Base-by-base conservation (phyloP, 2,329 filamentous ascomycete species). In the Cladosporium austrohemisphaericum region DNA sequence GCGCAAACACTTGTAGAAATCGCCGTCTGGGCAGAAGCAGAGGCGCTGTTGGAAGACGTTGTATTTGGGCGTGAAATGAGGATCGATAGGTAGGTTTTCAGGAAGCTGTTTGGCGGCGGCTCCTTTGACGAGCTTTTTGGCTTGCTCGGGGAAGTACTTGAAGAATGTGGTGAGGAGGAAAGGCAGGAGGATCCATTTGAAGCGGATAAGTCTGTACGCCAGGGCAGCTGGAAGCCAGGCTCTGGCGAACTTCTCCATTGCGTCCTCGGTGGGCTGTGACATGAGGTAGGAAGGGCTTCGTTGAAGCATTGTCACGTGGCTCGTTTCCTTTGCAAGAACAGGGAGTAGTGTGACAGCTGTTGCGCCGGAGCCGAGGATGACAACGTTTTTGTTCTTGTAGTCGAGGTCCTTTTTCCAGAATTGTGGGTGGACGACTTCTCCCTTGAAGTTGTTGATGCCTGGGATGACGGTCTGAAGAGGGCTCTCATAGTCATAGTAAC, bases 291-390 rank as follows among this genome's bases (percentile, higher is more conserved):
- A 78, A 0, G 89, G 89, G 37, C 83, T 88, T 50, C 89, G 81
- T 68, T 94, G 88, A 2, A 94, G 76, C 80, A 92, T 88, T 1
- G 86, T 92, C 22, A 90, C 81, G 11, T 79, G 76, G 4, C 68
- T 69, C 4, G 85, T 86, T 31, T 76, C 79, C 35, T 85, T 70
- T 1, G 82, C 80, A 37, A 94, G 68, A 38, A 76, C 78, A 0
- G 88, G 89, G 3, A 94, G 65, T 1, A 95, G 74, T 0, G 88
- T 93, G 41, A 92, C 70, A 5, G 88, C 85, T 0, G 89, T 94
- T 2, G 88, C 88, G 6, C 89, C 89, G 13, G 80, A 85, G 13
- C 88, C 88, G 54, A 93, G 80, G 51, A 92, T 74, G 35, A 88
- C 77, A 18, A 92, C 73, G 36, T 79, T 79, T 67, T 90, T 88